Base-by-base conservation (phyloP, 2,329 filamentous ascomycete genomes). In the Fusarium sterilihyphosum region DNA sequence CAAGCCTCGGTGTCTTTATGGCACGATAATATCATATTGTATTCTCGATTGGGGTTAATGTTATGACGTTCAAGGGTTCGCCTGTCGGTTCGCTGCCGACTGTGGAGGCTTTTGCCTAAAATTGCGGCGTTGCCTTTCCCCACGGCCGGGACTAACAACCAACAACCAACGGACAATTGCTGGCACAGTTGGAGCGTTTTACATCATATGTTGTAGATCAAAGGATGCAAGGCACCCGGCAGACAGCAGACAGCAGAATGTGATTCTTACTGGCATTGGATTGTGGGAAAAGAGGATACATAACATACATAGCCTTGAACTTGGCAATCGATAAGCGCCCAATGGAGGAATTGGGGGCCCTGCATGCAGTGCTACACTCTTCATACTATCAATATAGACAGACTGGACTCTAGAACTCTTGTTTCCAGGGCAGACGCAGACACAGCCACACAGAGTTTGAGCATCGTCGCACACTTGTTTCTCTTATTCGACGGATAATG, bases 31-130 rank as follows among this genome's bases (percentile, higher is more conserved):
- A 57, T 40, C 54, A 64, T 37, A 61, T 53, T 43, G 43, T 38
- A 57, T 33, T 52, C 57, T 52, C 24, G 10, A 57, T 67, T 41
- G 40, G 35, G 26, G 40, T 59, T 54, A 26, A 50, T 29, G 43
- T 49, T 73, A 46, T 67, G 58, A 70, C 46, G 66, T 61, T 57
- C 44, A 46, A 50, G 68, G 62, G 67, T 61, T 60, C 54, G 41
- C 43, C 47, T 37, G 41, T 43, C 62, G 73, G 73, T 33, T 70
- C 9, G 26, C 12, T 53, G 26, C 53, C 64, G 54, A 53, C 33
- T 60, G 75, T 76, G 75, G 75, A 77, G 59, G 75, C 69, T 63
- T 73, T 71, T 77, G 75, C 75, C 75, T 77, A 78, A 67, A 77
- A 64, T 58, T 61, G 61, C 61, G 66, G 66, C 65, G 44, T 50